Evolutionary conservation across 1,284 basidiomycete species (phyloP), one percentile per base, ranked within the genome.

Genomic region (Sparassis latifolia): DNA sequence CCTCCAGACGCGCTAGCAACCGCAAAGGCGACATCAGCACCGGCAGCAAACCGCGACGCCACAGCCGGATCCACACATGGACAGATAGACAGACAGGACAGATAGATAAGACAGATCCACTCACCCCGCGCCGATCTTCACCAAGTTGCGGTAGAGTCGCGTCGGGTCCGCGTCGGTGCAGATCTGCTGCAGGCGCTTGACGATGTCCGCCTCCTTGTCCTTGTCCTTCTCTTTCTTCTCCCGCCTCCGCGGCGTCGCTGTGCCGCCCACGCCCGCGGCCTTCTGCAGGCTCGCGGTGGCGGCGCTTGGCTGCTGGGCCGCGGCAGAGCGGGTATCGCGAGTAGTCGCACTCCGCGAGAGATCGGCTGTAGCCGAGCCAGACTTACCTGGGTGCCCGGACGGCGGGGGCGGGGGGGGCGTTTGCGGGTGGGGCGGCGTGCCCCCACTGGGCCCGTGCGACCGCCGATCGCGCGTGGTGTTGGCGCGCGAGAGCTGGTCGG

Each of bases 91-190:
- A 51, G 31, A 47, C n/a, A 48, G 29, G 48, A 37, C 45, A 35
- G 33, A 40, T 40, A 45, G 49, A 54, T 10, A 12, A 29, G 51
- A 49, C 33, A 48, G 49, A 6, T 6, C 12, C 2, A 76, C 86
- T 66, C 60, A 93, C 90, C 95, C 96, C 67, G 98, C 96, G 42
- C 96, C 96, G 64, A 99, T 97, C 81, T 99, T 98, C 67, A 91
- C 82, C 45, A 99, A 76, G 66, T 83, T 95, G 50, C 93, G 77
- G 69, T 99, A 99, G 39, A 98, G 74, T 68, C 84, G 84, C 47
- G 94, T 97, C 40, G 97, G 97, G 69, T 99, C 97, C 4, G 94
- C 95, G 64, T 97, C 92, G 1, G 95, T 96, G 67, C 97, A 99
- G 62, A 99, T 98, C 59, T 87, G 85, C 66, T 92, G 88, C 62